Evolutionary conservation across 805 yeast genomes (phyloP).

Genomic region (Yamadazyma ubonensis): DNA sequence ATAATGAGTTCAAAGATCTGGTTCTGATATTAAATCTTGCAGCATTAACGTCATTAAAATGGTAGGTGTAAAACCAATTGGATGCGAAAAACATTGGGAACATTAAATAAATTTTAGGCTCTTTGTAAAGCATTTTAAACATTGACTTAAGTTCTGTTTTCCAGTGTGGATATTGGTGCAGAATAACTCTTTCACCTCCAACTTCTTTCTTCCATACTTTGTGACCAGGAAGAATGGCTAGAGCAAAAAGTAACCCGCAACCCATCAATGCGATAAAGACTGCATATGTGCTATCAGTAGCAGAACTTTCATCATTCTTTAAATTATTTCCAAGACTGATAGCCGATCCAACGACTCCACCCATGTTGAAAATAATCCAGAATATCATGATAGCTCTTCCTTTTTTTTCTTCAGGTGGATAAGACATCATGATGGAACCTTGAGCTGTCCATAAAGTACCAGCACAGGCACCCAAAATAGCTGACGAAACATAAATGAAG

Average conservation of each 20-base stretch:
- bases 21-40: conserved; percentile 57
- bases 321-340: conserved; percentile 55
- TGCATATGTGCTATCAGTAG: conserved; percentile 50
- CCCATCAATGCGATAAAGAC: conserved; percentile 54
- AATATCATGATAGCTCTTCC: conserved; percentile 55
- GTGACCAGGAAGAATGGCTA: conserved; percentile 43
- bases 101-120: conserved; percentile 43
- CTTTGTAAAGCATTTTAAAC: conserved; percentile 14
- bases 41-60: conserved; percentile 56
- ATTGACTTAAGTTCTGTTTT: conserved; percentile 36
- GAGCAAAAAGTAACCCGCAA: conserved; percentile 45
- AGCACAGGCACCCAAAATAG: conserved; percentile 56
- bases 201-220: conserved; percentile 15
- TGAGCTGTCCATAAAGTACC: conserved; percentile 55
- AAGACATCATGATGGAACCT: conserved; percentile 54
- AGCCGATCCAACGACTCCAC: conserved; percentile 58
- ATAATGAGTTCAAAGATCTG: conserved; percentile 56
- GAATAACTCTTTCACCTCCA: conserved; percentile 27
- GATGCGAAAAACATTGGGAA: conserved; percentile 64
- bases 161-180: conserved; percentile 47
- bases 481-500: conserved; percentile 55
- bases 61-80: conserved; percentile 67
- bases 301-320: conserved; percentile 35
- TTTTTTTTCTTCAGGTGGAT: conserved; percentile 51
- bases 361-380: conserved; percentile 61